Evolutionary conservation across 148 eudicot species (phyloP), one percentile per base, ranked within the genome.

Genomic region (Chenopodium berlandieri): DNA sequence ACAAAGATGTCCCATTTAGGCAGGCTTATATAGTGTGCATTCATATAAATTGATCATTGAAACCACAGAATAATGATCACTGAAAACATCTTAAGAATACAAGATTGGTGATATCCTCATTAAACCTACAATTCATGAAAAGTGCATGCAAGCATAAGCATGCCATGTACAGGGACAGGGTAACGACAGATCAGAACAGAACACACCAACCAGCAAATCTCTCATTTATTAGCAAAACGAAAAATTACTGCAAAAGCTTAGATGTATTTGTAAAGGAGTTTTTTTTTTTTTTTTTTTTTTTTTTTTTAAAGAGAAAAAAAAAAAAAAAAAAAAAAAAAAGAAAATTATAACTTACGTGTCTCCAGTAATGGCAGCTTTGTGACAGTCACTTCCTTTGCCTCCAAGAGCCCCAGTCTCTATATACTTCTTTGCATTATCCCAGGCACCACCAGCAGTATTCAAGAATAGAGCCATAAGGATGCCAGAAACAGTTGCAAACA

Each of bases 381-480:
- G 99, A 79, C 90, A 85, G 58, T 96, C 99, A 80, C 99, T 96
- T 76, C 99, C 99, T 86, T 96, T 96, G 88, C 99, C 99, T 77
- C 99, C 99, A 75, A 92, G 91, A 88, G 98, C 99, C 46, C 99
- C 99, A 12, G 99, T 96, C 81, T 96, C 99, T 47, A 96, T 96
- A 80, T 96, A 96, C 84, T 96, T 96, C 91, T 96, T 96, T 40
- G 99, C 99, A 80, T 96, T 96, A 84, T 96, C 99, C 99, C 99
- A 96, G 58, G 99, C 99, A 85, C 99, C 99, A 78, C 99, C 99
- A 69, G 99, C 90, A n/a, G 99, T 96, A 82, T 96, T 96, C 71
- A 96, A 88, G 92, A 96, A 96, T 84, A 96, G 99, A 70, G 99
- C 99, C 99, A 96, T 96, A 16, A 96, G 92, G 80, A 96, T 96